Conservation (phyloP, 495 filamentous ascomycete genomes). For the Penicillium simplicissimum region DNA sequence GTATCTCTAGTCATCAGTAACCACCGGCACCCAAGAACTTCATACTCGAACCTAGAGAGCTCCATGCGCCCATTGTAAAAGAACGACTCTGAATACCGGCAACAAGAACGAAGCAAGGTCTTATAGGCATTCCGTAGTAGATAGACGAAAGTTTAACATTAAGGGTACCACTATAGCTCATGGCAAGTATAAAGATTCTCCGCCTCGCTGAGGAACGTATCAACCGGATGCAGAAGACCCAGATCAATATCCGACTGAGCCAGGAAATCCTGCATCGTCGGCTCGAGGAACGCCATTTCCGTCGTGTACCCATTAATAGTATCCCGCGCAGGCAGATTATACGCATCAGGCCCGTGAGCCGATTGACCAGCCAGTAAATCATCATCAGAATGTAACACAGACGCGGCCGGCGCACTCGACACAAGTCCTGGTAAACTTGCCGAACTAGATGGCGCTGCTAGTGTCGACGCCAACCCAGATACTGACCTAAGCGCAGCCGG, state of each 20-base stretch:
- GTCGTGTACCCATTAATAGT: constrained; percentile 38
- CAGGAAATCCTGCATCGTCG: constrained; percentile 49
- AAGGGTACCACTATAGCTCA: constrained; percentile 22
- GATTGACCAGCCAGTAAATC: constrained; percentile 1
- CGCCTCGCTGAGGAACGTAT: constrained; percentile 42
- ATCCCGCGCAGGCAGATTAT: constrained; percentile 19
- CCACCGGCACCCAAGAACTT: background rate
- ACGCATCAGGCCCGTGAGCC: constrained; percentile 6
- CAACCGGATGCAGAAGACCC: constrained; percentile 42
- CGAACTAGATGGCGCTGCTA: background rate
- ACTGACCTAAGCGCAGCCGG: background rate
- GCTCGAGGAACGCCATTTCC: constrained; percentile 47
- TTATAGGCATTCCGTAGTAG: background rate
- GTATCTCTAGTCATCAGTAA: background rate
- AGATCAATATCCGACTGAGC: constrained; percentile 48
- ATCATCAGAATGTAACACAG: constrained; percentile 3
- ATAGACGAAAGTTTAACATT: background rate
- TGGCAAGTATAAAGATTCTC: constrained; percentile 43
- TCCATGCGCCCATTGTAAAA: background rate
- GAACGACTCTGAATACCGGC: background rate
- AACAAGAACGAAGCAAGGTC: background rate
- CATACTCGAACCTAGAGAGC: background rate
- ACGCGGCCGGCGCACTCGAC: background rate
- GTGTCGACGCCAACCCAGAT: background rate
- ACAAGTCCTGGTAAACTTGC: constrained; percentile 1